These are phyloP conservation scores for Calonectria montana DNA, from an alignment of 2,329 filamentous ascomycete species.

Conservation along the genomic window DNA sequence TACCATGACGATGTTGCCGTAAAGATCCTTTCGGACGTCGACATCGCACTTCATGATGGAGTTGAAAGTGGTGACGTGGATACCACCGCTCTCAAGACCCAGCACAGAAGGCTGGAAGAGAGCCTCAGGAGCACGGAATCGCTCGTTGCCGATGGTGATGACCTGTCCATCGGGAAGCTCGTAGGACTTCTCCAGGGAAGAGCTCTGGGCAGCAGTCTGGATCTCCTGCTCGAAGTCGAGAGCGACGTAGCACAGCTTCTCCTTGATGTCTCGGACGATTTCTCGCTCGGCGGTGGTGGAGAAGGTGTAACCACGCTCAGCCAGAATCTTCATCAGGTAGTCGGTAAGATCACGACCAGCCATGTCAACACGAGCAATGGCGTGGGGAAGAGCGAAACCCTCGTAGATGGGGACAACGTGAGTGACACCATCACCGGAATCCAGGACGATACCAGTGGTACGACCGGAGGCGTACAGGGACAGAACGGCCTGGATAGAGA, in stretches of 20 bases:
- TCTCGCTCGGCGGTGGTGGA: slow-evolving; percentile 99
- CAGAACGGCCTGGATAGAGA: slow-evolving; percentile 99
- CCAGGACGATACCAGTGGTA: slow-evolving; percentile 99
- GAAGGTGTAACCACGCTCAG: slow-evolving; percentile 99
- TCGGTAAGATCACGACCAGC: slow-evolving; percentile 99
- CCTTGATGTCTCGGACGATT: slow-evolving; percentile 99
- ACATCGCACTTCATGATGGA: slow-evolving; percentile 99
- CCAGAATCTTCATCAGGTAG: slow-evolving; percentile 99
- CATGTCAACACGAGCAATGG: slow-evolving; percentile 99
- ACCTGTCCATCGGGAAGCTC: slow-evolving; percentile 99
- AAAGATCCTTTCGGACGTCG: slow-evolving; percentile 99
- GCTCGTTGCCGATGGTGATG: slow-evolving; percentile 99
- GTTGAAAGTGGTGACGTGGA: slow-evolving; percentile 99
- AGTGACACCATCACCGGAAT: slow-evolving; percentile 99
- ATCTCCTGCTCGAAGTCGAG: slow-evolving; percentile 99
- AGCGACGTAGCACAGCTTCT: slow-evolving; percentile 99
- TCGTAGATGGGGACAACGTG: slow-evolving; percentile 99
- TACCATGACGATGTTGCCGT: slow-evolving; percentile 99
- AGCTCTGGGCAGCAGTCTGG: slow-evolving; percentile 99
- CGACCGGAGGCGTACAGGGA: slow-evolving; percentile 99
- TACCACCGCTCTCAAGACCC: slow-evolving; percentile 98
- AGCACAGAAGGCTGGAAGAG: slow-evolving; percentile 99
- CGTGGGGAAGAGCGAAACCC: slow-evolving; percentile 99
- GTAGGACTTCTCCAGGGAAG: slow-evolving; percentile 99
- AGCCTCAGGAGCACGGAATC: slow-evolving; percentile 99